phyloP scores from a whole-genome alignment of 257 asterid species.

The Solanum paucissectum region DNA sequence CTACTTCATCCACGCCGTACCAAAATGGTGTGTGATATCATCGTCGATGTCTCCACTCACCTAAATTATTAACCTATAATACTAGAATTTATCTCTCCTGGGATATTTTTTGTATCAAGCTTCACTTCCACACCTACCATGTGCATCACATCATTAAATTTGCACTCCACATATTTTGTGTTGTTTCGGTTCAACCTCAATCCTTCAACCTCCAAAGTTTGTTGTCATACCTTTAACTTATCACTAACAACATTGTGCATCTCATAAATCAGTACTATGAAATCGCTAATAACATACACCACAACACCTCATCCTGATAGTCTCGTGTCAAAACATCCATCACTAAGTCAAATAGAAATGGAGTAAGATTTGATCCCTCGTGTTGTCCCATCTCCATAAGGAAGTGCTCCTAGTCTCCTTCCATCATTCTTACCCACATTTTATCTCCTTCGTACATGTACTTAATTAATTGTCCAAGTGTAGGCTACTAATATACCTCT shows the following conservation, averaged over 20 bases:
- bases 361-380: background rate
- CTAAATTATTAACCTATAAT: too few relatives aligned
- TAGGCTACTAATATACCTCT: background rate
- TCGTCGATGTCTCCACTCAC: background rate
- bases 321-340: background rate
- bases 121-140: background rate
- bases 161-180: background rate
- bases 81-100: background rate
- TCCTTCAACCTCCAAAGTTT: background rate
- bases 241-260: background rate
- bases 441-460: background rate
- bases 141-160: background rate
- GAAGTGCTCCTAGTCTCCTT: background rate
- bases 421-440: background rate
- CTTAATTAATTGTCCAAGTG: background rate
- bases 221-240: too few relatives aligned
- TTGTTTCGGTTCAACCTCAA: background rate
- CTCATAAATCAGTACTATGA: too few relatives aligned
- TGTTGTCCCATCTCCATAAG: background rate
- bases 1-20: background rate
- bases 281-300: background rate
- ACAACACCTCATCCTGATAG: too few relatives aligned
- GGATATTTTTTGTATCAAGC: background rate
- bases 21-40: background rate
- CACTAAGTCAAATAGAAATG: background rate